phyloP scores from a whole-genome alignment of 257 asterid genomes.

The Nyctanthes arbortristis region DNA sequence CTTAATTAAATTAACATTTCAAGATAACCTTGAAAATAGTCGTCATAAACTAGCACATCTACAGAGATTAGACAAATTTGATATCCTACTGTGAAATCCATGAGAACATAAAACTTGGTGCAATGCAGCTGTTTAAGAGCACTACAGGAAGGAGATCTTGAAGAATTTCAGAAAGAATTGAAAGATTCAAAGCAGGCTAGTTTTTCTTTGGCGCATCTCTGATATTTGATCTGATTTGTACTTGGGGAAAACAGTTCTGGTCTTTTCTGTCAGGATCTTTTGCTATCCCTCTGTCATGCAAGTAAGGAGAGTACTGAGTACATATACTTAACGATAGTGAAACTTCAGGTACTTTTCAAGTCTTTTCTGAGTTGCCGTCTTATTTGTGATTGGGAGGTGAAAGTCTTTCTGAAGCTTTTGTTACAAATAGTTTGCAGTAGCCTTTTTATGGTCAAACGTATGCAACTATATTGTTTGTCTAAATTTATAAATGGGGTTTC shows the following conservation, averaged over 20 bases:
- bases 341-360: constrained; percentile 76
- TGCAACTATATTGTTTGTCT: background rate
- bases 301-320: constrained; percentile 94
- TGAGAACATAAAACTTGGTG: constrained; percentile 30
- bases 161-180: constrained; percentile 65
- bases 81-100: constrained; percentile 17
- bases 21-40: background rate
- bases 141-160: constrained; percentile 73
- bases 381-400: constrained; percentile 22
- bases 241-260: constrained; percentile 21
- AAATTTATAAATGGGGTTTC: background rate
- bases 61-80: background rate
- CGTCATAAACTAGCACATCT: background rate
- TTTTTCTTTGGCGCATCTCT: constrained; percentile 19
- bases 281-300: constrained; percentile 80
- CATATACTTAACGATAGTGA: constrained; percentile 74
- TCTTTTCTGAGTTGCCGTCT: constrained; percentile 11
- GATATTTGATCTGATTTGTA: constrained; percentile 5
- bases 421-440: background rate
- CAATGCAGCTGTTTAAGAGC: constrained; percentile 81
- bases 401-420: constrained; percentile 18
- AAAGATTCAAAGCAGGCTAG: constrained; percentile 77
- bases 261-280: constrained; percentile 63
- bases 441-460: background rate
- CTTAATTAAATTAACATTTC: background rate